phyloP scores from a whole-genome alignment of 2,329 filamentous ascomycete genomes.

The Cadophora luteo-olivacea region DNA sequence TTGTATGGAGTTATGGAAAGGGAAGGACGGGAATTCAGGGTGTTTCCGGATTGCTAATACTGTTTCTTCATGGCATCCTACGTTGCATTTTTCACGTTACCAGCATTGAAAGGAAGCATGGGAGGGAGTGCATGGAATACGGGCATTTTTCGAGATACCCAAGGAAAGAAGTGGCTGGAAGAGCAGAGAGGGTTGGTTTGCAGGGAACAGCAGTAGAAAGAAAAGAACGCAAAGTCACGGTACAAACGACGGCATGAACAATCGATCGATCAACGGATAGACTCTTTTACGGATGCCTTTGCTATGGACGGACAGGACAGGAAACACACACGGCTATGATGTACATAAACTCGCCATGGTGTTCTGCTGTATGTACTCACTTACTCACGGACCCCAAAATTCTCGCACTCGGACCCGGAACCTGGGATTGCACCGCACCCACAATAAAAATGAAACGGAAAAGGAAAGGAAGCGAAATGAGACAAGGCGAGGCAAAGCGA shows the following conservation, averaged over 20 bases:
- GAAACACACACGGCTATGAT: slow-evolving; percentile 23
- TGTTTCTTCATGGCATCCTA: neutral
- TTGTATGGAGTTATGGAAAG: slow-evolving; percentile 32
- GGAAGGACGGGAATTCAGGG: neutral
- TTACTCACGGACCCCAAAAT: neutral
- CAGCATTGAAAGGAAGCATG: slow-evolving; percentile 30
- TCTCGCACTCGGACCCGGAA: neutral
- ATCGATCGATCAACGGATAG: slow-evolving; percentile 18
- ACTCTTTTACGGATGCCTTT: slow-evolving; percentile 20
- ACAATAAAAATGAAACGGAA: too few relatives aligned
- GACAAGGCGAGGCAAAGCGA: neutral
- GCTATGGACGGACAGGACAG: neutral
- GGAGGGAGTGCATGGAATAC: neutral
- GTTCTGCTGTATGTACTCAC: slow-evolving; percentile 20
- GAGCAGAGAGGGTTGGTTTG: neutral
- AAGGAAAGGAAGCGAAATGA: neutral
- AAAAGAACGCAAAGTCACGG: slow-evolving; percentile 23
- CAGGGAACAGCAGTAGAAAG: neutral
- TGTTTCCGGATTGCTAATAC: slow-evolving; percentile 6
- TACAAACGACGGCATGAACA: slow-evolving; percentile 34
- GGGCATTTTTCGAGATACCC: slow-evolving; percentile 36
- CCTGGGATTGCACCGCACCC: neutral
- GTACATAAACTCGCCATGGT: slow-evolving; percentile 25
- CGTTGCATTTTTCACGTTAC: slow-evolving; percentile 22
- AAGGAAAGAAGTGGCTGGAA: neutral